Base-by-base conservation (phyloP, 176 grass and related monocot species). In the Canna indica region DNA sequence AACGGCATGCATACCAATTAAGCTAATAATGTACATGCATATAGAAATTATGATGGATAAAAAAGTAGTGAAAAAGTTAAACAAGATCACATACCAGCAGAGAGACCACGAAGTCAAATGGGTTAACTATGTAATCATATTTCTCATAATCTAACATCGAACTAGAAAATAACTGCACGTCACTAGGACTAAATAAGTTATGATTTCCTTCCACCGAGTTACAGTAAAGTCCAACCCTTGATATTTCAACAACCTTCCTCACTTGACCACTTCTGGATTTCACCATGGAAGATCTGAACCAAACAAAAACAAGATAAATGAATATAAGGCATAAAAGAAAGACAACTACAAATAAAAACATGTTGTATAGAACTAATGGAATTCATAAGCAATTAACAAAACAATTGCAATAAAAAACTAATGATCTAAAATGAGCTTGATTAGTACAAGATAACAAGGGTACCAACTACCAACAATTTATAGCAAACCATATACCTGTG, bases 171-270 rank as follows among this genome's bases (percentile, higher is more conserved):
- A 70, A 71, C 26, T 80, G 79, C 50, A 69, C 56, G 59, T 74
- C 79, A 77, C 47, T 69, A 76, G 84, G 50, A 88, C 58, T 52
- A 81, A 81, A 77, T 56, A 79, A 59, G 39, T 70, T 73, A 16
- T 79, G 83, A 52, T 72, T 73, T 79, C 85, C 79, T 69, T 84
- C 81, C 42, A 91, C 74, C 63, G 75, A 79, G 68, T 81, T 83
- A 76, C 86, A 87, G 41, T 91, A 97, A 83, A 92, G 79, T 69
- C 77, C 76, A 84, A 91, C 84, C 85, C 74, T 71, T 41, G 81
- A 90, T 85, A 97, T 87, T 83, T 90, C 89, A 79, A 97, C 81
- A 61, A 83, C 87, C 80, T 92, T 97, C 71, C 85, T 91, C 59
- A 91, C 88, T 82, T 88, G 83, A 58, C 87, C 79, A 76, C 81